Percentiles rank a stretch among this genome's conserved stretches.
These are phyloP conservation scores for Fusarium clavum DNA, from an alignment of 2,329 filamentous ascomycete genomes.

Conservation along the genomic window DNA sequence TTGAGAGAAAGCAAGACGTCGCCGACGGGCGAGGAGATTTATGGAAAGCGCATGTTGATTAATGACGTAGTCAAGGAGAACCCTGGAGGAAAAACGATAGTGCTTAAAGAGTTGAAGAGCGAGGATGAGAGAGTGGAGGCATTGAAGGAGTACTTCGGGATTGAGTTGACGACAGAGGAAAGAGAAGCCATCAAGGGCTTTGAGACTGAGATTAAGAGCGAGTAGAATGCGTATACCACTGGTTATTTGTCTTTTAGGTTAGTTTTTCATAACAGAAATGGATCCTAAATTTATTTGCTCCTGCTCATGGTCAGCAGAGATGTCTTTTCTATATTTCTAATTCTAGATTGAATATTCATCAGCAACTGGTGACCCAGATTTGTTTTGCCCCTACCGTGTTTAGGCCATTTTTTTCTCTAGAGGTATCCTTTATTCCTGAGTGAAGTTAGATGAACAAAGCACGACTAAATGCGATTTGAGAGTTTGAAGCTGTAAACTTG, in stretches of 20 bases:
- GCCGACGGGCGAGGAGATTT: conserved; percentile 57
- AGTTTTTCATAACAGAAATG: neutral
- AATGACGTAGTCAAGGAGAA: conserved; percentile 66
- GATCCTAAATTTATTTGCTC: neutral
- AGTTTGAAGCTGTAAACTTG: neutral
- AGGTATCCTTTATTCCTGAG: neutral
- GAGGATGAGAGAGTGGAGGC: conserved; percentile 66
- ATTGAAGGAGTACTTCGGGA: conserved; percentile 63
- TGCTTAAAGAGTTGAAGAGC: conserved; percentile 59
- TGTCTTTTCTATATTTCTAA: rapidly evolving
- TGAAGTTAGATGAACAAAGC: neutral
- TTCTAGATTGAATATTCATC: too few species aligned
- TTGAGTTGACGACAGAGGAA: conserved; percentile 64
- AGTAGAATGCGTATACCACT: conserved; percentile 17
- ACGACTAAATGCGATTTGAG: neutral
- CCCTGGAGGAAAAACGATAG: conserved; percentile 60
- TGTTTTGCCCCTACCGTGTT: neutral
- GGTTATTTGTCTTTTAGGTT: neutral
- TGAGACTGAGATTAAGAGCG: conserved; percentile 56
- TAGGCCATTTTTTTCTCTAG: neutral
- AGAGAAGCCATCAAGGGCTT: conserved; percentile 61
- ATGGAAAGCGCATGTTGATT: conserved; percentile 65
- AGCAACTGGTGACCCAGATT: neutral
- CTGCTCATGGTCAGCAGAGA: rapidly evolving
- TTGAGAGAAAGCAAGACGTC: conserved; percentile 55